A percentile compares a stretch with the other conserved stretches of the same genome.
Conservation (phyloP, 768 basidiomycete genomes). For the Tylopilus balloui region DNA sequence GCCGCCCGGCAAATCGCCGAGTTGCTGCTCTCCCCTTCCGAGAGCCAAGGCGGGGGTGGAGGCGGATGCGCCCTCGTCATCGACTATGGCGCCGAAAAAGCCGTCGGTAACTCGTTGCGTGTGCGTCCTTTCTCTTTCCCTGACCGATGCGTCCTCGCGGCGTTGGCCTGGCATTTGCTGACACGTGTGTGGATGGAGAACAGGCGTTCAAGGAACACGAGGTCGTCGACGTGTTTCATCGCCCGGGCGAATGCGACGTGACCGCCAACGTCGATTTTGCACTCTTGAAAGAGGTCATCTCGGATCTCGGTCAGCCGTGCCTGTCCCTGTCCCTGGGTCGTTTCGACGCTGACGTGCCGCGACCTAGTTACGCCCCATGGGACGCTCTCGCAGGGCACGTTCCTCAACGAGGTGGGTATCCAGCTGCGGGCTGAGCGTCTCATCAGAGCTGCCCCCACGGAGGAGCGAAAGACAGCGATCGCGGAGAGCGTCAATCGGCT, state of each 20-base stretch:
- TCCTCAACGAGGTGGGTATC: constrained; percentile 78
- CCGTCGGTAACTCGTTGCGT: constrained; percentile 71
- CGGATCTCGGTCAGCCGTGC: constrained; percentile 50
- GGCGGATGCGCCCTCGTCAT: constrained; percentile 72
- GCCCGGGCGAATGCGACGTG: constrained; percentile 85
- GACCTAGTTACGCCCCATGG: constrained; percentile 48
- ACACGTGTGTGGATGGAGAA: too few species aligned
- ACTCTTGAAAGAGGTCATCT: constrained; percentile 75
- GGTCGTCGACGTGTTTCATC: constrained; percentile 77
- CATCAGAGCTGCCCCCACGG: constrained; percentile 42
- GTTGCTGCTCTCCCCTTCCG: constrained; percentile 40
- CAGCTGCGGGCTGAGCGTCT: constrained; percentile 60
- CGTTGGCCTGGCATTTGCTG: too few species aligned
- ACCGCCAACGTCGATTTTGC: constrained; percentile 98
- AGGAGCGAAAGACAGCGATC: constrained; percentile 52
- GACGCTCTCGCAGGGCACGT: constrained; percentile 69
- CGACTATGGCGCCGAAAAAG: constrained; percentile 81
- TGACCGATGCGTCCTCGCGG: too few species aligned
- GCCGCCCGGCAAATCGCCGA: constrained; percentile 66
- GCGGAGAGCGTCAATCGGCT: constrained; percentile 60
- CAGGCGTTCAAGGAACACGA: constrained; percentile 90
- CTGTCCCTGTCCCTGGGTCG: not conserved
- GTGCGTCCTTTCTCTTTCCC: constrained; percentile 44
- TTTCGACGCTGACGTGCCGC: constrained; percentile 4
- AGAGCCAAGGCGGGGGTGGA: constrained; percentile 2